Evolutionary conservation across 2,329 filamentous ascomycete species (phyloP), one percentile per base, ranked within the genome.

Genomic region (Xylariaceae sp.): DNA sequence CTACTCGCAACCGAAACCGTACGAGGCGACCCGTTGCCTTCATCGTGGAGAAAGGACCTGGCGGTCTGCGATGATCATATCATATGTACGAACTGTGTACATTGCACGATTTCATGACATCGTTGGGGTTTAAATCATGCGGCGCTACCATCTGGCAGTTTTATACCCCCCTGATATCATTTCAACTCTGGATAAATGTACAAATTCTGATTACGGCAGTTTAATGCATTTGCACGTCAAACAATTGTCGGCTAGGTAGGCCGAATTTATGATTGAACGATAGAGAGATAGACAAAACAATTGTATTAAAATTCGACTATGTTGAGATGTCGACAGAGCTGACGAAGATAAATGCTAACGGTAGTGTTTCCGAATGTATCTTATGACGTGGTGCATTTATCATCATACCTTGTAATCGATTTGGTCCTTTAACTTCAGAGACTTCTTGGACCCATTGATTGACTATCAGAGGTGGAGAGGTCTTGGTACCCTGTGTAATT

Each of bases 1-100:
- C 68, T 7, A 63, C 61, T 39, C 62, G 61, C 22, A 64, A 58
- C 17, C 57, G 62, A 12, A 51, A 64, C n/a, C 56, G 64, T 45
- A 56, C 62, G 10, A 65, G 70, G 55, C 68, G 66, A 42, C 69
- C 69, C 6, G 69, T 74, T 40, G 62, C 65, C 44, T 75, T 74
- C 51, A 69, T 74, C 12, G 71, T 75, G 16, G 70, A 74, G 56
- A 75, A 75, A 58, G 71, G 71, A 34, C 61, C 68, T 0, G 66
- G 67, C 1, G 71, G 70, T 13, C 42, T 69, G 38, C 63, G 66
- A 44, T 69, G 47, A 42, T 42, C 41, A 42, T 13, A 42, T 6
- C 36, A 31, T 33, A 28, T 31, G 12, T 43, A 18, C 18, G n/a
- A 17, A 34, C 31, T 28, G 36, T 46, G 28, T 40, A 14, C 16